Conservation (phyloP, 805 yeast genomes). For the Saturnispora quitensis region DNA sequence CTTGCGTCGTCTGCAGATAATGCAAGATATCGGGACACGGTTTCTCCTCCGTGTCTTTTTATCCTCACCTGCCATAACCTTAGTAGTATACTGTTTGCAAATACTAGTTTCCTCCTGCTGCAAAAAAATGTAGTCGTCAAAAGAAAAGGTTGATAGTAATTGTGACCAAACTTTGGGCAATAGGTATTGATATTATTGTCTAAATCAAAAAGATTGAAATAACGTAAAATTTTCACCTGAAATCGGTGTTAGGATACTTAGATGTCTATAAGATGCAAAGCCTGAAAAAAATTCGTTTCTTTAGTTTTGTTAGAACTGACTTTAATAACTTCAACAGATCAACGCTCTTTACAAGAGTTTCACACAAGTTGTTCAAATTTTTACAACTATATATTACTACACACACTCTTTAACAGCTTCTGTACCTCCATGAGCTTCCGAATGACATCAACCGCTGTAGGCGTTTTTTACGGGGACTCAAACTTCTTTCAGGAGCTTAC, state of each 20-base stretch:
- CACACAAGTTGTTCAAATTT: not conserved
- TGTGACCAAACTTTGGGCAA: constrained; percentile 1
- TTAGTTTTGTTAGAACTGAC: not conserved
- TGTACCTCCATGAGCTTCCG: not conserved
- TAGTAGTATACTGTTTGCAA: not conserved
- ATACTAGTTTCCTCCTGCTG: not conserved
- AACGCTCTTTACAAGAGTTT: not conserved
- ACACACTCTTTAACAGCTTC: not conserved
- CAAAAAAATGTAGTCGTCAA: not conserved
- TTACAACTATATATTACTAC: not conserved
- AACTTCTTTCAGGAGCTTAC: not conserved
- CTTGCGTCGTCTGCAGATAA: constrained; percentile 31
- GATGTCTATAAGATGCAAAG: not conserved
- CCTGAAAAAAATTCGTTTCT: not conserved
- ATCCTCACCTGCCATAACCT: constrained; percentile 1
- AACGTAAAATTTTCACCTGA: not conserved
- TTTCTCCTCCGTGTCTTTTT: constrained; percentile 28
- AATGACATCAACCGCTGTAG: not conserved
- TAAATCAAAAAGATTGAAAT: not conserved
- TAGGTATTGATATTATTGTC: constrained; percentile 10
- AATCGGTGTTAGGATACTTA: not conserved
- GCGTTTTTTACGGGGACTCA: not conserved
- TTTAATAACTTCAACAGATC: not conserved
- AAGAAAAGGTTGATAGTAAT: not conserved
- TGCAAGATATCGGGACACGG: constrained; percentile 33